Base-by-base conservation (phyloP, 805 yeast species). In the Tetrapisispora iriomotensis region DNA sequence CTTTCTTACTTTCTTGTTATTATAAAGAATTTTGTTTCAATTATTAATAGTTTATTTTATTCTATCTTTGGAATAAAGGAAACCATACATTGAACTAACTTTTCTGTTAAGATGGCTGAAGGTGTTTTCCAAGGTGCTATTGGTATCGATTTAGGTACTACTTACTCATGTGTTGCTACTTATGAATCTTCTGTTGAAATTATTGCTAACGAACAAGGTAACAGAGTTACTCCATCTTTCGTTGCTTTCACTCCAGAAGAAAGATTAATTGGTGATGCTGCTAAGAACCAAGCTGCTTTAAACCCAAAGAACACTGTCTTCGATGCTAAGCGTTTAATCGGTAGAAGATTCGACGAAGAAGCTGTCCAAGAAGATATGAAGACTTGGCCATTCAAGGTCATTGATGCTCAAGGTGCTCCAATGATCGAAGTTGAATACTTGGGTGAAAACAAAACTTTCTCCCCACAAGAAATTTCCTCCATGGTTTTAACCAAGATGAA, bases 61-160 rank as follows among this genome's bases (percentile, higher is more conserved):
- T 13, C 20, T 32, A 20, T 24, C 8, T 23, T 21, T 17, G 26
- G 13, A 12, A 19, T 13, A 37, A 21, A 14, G 21, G 8, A 27
- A n/a, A 18, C 36, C 28, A 33, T 33, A 21, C 36, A 33, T 33
- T 33, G 36, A 33, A 22, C 17, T 23, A 36, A 15, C 29, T 19
- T n/a, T 34, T 19, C 33, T 19, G 14, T 6, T 19, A 41, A 38
- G 67, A 80, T 80, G 87, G 82, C 87, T 80, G 95, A 86, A 79
- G 95, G 95, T 81, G 90, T 86, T 74, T 86, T 82, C 80, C 88
- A 87, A 79, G 96, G 96, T 82, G 88, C 88, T 70, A 82, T 85
- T 66, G 96, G 97, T 80, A 88, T 88, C 79, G 96, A 87, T 76
- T 75, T 84, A 70, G 94, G 54, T 66, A 67, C 64, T 26, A 43